Evolutionary conservation across 2,329 filamentous ascomycete species (phyloP).

Genomic region (Aspergillus intermedius): DNA sequence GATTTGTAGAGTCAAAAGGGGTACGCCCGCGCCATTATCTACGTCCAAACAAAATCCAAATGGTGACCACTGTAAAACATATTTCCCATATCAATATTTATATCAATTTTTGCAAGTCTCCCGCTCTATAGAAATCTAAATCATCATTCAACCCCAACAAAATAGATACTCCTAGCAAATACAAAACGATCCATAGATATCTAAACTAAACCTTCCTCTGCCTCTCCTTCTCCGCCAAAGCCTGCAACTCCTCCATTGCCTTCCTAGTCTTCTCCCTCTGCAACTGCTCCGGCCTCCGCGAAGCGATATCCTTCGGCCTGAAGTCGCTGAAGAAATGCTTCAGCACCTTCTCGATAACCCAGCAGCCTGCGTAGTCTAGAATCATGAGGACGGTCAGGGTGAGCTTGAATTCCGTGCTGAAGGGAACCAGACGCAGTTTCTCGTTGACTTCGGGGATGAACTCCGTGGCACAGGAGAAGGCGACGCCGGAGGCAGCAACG

Average conservation of each 20-base stretch:
- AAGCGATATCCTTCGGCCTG: slow-evolving; percentile 86
- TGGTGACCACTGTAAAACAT: too few relatives aligned
- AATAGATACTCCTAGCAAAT: too few relatives aligned
- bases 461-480: slow-evolving; percentile 91
- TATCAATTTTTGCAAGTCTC: not conserved
- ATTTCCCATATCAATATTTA: too few relatives aligned
- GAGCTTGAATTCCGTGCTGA: slow-evolving; percentile 78
- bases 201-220: slow-evolving; percentile 18
- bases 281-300: slow-evolving; percentile 78
- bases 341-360: slow-evolving; percentile 74
- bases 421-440: slow-evolving; percentile 85
- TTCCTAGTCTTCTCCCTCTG: slow-evolving; percentile 66
- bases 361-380: slow-evolving; percentile 81
- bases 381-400: slow-evolving; percentile 82
- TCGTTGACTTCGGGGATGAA: slow-evolving; percentile 93
- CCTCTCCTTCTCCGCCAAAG: slow-evolving; percentile 33
- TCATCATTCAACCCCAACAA: too few relatives aligned
- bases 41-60: too few relatives aligned
- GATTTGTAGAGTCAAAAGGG: too few relatives aligned
- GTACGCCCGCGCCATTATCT: too few relatives aligned
- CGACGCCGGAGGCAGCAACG: slow-evolving; percentile 78
- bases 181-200: not conserved
- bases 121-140: slow-evolving; percentile 6
- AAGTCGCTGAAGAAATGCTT: slow-evolving; percentile 87
- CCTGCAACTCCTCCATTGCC: slow-evolving; percentile 48